Conservation (phyloP, 2,329 filamentous ascomycete genomes). For the Hortaea sp. region DNA sequence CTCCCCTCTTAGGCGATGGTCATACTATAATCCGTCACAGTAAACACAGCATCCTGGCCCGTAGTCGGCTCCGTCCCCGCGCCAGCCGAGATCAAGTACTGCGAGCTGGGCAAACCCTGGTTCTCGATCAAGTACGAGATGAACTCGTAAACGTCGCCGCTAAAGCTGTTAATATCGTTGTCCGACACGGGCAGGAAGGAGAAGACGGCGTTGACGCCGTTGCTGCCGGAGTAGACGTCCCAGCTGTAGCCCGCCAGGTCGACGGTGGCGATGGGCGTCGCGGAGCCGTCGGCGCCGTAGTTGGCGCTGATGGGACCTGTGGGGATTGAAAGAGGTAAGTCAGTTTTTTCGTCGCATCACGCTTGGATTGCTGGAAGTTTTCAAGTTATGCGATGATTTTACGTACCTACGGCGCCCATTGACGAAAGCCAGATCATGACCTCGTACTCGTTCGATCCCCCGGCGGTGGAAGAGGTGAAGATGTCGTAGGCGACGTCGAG, state of each 20-base stretch:
- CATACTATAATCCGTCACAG: conserved; percentile 9
- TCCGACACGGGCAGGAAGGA: conserved; percentile 43
- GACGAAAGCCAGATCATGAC: conserved; percentile 57
- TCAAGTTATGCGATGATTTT: too few species aligned
- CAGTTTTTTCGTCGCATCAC: neutral
- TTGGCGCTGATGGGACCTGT: conserved; percentile 1
- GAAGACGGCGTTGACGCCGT: conserved; percentile 51
- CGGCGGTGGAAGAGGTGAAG: conserved; percentile 44
- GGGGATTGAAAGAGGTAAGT: neutral
- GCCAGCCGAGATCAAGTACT: conserved; percentile 41
- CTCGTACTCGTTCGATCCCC: conserved; percentile 45
- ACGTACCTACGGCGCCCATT: conserved; percentile 44
- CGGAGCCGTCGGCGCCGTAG: conserved; percentile 16
- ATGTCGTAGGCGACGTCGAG: conserved; percentile 54
- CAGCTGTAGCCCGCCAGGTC: conserved; percentile 46
- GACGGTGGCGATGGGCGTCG: conserved; percentile 39
- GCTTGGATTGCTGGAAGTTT: neutral
- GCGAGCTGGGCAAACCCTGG: conserved; percentile 35
- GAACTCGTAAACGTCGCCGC: conserved; percentile 49
- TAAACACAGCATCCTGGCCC: conserved; percentile 12
- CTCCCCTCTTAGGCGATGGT: neutral
- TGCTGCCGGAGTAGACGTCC: conserved; percentile 52
- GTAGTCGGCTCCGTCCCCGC: conserved; percentile 11
- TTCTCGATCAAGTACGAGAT: conserved; percentile 43
- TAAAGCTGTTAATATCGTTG: conserved; percentile 43